Conservation (phyloP, 2,329 filamentous ascomycete species). For the Colletotrichum lini region DNA sequence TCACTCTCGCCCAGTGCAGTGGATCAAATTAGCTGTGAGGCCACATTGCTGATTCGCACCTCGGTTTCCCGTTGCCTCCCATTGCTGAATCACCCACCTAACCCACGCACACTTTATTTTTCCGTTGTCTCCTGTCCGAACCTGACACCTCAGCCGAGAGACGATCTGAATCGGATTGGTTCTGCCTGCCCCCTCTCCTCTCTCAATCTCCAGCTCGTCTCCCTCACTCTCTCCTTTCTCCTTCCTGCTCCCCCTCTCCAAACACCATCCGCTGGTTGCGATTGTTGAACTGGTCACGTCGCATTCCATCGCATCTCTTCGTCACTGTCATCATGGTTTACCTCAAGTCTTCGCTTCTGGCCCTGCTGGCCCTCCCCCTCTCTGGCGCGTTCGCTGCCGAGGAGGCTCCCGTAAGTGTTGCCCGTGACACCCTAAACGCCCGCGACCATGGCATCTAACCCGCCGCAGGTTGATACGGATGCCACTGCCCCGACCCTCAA, state of each 20-base stretch:
- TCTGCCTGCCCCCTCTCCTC: constrained; percentile 1
- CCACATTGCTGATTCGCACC: constrained; percentile 34
- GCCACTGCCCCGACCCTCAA: constrained; percentile 59
- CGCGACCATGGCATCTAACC: constrained; percentile 17
- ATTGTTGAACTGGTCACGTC: constrained; percentile 49
- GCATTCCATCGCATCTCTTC: constrained; percentile 29
- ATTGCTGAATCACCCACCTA: constrained; percentile 23
- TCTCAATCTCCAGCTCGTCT: constrained; percentile 10
- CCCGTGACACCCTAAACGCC: neutral
- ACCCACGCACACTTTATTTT: constrained; percentile 34
- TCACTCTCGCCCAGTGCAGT: constrained; percentile 12
- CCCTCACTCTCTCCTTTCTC: constrained; percentile 15
- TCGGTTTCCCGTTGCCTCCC: neutral
- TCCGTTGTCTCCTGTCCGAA: constrained; percentile 23
- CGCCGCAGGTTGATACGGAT: constrained; percentile 44
- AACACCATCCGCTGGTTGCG: constrained; percentile 41
- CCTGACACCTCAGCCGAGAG: constrained; percentile 30
- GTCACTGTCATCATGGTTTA: constrained; percentile 73
- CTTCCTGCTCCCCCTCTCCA: constrained; percentile 7
- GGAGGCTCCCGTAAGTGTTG: constrained; percentile 63
- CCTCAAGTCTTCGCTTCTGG: constrained; percentile 79
- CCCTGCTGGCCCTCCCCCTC: constrained; percentile 78
- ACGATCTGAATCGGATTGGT: constrained; percentile 26
- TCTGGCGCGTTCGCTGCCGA: constrained; percentile 75
- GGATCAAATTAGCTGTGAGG: constrained; percentile 39